Base-by-base conservation (phyloP, 768 basidiomycete genomes). In the Mycena epipterygia region DNA sequence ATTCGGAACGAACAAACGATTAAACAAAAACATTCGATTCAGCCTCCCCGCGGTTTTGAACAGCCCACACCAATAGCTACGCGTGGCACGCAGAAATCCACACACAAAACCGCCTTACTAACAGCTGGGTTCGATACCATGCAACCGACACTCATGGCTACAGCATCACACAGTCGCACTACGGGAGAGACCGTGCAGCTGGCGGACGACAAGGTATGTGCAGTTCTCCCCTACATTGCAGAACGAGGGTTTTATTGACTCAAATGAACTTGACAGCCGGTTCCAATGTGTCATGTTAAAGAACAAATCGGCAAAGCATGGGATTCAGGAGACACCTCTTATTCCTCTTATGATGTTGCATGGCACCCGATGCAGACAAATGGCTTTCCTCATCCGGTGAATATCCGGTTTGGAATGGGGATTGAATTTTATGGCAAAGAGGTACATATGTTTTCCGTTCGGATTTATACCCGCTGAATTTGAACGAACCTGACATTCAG, bases 351-450 rank as follows among this genome's bases (percentile, higher is more conserved):
- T 21, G 49, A 67, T 44, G 17, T 67, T 19, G 48, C 46, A 16
- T 58, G 64, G 64, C 46, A 66, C 12, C 55, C 64, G 0, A 39
- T 14, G 25, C 2, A 37, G 2, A 17, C 2, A 17, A 39, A 29
- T 58, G 56, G 56, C 9, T 0, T 16, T 6, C 64, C 56, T n/a
- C 16, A 48, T 51, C 25, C 55, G 2, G 23, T 41, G 25, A 30
- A 66, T 2, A 66, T 66, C 27, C 55, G 56, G 49, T 66, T 66
- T 33, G 64, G 64, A 58, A 66, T 66, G 46, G 64, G 64, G 9
- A 58, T 66, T 23, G 56, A 66, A 32, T 58, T 66, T 39, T 51
- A 19, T 30, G 64, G 55, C 9, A 49, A 58, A 21, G 56, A 57
- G 64, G 64, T 58, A n/a, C n/a, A n/a, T n/a, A 4, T 19, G 39